Base-by-base conservation (phyloP, 2,329 filamentous ascomycete species). In the Didymella keratinophila region DNA sequence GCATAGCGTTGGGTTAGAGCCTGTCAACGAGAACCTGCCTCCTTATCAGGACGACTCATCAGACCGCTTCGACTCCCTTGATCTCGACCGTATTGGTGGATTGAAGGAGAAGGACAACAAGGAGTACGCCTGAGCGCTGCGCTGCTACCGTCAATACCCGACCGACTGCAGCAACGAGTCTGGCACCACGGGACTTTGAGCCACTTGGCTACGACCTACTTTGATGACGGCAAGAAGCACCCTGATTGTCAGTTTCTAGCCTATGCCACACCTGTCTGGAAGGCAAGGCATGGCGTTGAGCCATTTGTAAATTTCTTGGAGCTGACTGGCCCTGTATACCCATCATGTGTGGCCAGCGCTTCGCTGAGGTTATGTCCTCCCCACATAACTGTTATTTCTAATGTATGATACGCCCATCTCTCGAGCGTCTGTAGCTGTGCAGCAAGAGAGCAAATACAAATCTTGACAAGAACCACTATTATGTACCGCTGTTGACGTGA, bases 1-100 rank as follows among this genome's bases (percentile, higher is more conserved):
- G 66, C 89, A 87, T 61, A 89, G 91, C 46, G 88, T 98, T 64
- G 95, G 94, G 48, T 85, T 98, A 63, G 94, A 97, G 79, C 94
- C 93, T 53, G 86, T 96, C 66, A 76, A 83, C 58, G 88, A 91
- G 59, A 89, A 93, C 46, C 85, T 97, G 43, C 94, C 95, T 9
- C 91, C 93, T 16, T 98, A 98, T 76, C 89, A 96, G 80, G 90
- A 92, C 79, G 89, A 90, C 72, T 87, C 87, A 76, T 87, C 86
- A 59, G 86, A 87, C 60, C 87, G 92, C 66, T 98, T 97, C 80
- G 91, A 97, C 77, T 95, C 93, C 3, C 87, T 99, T 70, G 94
- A 99, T 76, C 90, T 99, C 76, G 91, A 98, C 70, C 87, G 92
- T 65, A 96, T 98, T 74, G 95, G 95, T 50, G 95, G 95, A 14